phyloP scores from a whole-genome alignment of 805 yeast species.

The Brettanomyces naardenensis region DNA sequence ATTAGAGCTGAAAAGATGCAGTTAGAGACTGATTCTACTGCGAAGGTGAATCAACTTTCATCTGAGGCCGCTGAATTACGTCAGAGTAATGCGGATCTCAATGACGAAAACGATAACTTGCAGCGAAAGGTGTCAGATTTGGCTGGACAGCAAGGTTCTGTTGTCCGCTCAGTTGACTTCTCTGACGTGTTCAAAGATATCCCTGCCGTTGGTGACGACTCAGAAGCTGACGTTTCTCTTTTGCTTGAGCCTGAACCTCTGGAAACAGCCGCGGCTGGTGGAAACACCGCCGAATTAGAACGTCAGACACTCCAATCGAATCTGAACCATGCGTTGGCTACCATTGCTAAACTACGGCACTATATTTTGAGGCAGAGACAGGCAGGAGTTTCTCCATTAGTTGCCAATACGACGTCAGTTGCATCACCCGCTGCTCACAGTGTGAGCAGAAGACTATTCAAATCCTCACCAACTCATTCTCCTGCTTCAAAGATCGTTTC shows the following conservation, averaged over 20 bases:
- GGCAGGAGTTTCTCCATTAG: not conserved
- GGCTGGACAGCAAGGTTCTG: conserved; percentile 11
- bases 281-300: conserved; percentile 41
- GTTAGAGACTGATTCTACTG: conserved; percentile 31
- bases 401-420: not conserved
- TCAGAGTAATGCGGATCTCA: conserved; percentile 47
- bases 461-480: not conserved
- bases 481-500: conserved; percentile 1
- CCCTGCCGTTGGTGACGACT: conserved; percentile 1
- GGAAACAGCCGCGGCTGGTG: conserved; percentile 27
- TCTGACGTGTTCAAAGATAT: not conserved
- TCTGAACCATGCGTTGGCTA: conserved; percentile 54
- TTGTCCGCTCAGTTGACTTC: not conserved
- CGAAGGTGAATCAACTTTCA: conserved; percentile 28
- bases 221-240: conserved; percentile 17
- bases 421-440: not conserved
- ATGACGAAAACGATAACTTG: conserved; percentile 61
- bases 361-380: conserved; percentile 23
- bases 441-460: not conserved
- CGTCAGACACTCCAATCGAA: conserved; percentile 60
- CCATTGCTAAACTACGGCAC: conserved; percentile 52
- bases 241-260: conserved; percentile 27
- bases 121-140: conserved; percentile 29
- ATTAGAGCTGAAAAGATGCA: conserved; percentile 30
- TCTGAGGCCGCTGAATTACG: conserved; percentile 42